Evolutionary conservation across 2,329 filamentous ascomycete genomes (phyloP).

Genomic region (Ophiognomonia clavigignenti-juglandacearum): DNA sequence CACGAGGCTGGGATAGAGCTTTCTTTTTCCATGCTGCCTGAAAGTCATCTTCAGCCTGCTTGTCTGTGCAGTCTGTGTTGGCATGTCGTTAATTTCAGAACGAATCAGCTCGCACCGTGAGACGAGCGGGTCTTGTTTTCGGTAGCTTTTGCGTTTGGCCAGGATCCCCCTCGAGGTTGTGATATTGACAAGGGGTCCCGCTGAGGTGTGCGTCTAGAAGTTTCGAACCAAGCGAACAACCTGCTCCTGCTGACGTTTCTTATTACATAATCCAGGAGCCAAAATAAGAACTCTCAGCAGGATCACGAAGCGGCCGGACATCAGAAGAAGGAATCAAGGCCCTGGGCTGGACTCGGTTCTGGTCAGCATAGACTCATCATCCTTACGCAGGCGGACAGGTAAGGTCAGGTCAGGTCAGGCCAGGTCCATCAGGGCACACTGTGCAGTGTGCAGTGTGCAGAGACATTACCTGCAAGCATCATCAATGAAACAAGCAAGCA

Average conservation of each 20-base stretch:
- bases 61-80: too few relatives aligned
- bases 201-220: neutral
- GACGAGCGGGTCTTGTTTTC: neutral
- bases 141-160: neutral
- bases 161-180: constrained; percentile 1
- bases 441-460: neutral
- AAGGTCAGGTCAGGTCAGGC: too few relatives aligned
- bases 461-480: neutral
- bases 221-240: too few relatives aligned
- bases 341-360: neutral
- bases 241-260: neutral
- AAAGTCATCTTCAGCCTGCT: too few relatives aligned
- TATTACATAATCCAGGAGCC: constrained; percentile 12
- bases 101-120: constrained; percentile 4
- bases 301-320: neutral
- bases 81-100: neutral
- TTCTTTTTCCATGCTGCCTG: too few relatives aligned
- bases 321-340: neutral
- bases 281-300: neutral
- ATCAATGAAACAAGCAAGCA: constrained; percentile 4
- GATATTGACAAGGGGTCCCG: neutral
- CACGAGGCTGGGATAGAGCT: constrained; percentile 6
- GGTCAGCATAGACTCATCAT: neutral
- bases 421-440: neutral
- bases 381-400: too few relatives aligned